phyloP scores from a whole-genome alignment of 1,284 basidiomycete genomes.

The Trichosporon inkin region DNA sequence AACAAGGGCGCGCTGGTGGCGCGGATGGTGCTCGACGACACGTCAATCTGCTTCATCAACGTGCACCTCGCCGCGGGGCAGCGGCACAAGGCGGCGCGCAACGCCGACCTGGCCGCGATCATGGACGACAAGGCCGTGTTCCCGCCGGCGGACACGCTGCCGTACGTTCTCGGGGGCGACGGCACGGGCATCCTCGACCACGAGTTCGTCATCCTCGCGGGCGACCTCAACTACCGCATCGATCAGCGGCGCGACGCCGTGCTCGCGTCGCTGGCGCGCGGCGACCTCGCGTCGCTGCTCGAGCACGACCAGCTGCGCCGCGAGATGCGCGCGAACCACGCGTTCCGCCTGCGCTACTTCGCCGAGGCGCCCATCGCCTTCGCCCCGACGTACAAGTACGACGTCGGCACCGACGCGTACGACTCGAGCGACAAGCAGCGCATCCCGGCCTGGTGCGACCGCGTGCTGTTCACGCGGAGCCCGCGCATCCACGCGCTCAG shows the following conservation, averaged over 20 bases:
- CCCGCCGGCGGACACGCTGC: constrained; percentile 57
- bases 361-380: constrained; percentile 76
- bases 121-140: constrained; percentile 75
- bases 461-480: constrained; percentile 72
- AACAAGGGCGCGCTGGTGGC: constrained; percentile 96
- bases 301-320: constrained; percentile 83
- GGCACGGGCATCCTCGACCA: constrained; percentile 93
- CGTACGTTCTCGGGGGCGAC: constrained; percentile 84
- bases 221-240: constrained; percentile 72
- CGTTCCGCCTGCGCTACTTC: constrained; percentile 79
- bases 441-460: constrained; percentile 93
- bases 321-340: constrained; percentile 78
- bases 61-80: constrained; percentile 95
- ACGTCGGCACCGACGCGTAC: constrained; percentile 69
- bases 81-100: constrained; percentile 71
- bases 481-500: constrained; percentile 61
- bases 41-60: constrained; percentile 90
- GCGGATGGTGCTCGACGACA: constrained; percentile 84
- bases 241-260: constrained; percentile 82
- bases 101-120: constrained; percentile 78
- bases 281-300: constrained; percentile 63
- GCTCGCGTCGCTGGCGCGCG: constrained; percentile 61
- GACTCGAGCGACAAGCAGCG: constrained; percentile 85
- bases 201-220: constrained; percentile 82
- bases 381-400: constrained; percentile 93